Evolutionary conservation across 108 stramenopile species (phyloP).

Genomic region (Hondaea fermentalgiana): DNA sequence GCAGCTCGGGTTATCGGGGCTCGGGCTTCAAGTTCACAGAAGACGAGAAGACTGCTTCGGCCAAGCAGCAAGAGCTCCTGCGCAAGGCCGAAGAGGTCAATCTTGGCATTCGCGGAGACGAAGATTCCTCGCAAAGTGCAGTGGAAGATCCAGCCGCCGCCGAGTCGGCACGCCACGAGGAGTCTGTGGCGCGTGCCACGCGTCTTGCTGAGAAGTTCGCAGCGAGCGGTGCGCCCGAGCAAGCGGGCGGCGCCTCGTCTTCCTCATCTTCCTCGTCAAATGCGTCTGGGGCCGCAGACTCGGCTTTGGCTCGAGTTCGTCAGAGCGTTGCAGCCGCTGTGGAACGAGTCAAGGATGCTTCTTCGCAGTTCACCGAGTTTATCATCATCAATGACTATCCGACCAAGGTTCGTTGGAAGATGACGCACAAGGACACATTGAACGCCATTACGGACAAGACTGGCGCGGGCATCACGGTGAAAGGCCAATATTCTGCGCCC

Average conservation of each 20-base stretch:
- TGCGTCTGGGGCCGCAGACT: background rate
- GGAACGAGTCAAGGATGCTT: background rate
- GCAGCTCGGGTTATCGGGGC: conserved; percentile 87
- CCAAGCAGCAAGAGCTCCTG: conserved; percentile 59
- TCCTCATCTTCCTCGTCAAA: background rate
- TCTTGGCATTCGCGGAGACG: conserved; percentile 79
- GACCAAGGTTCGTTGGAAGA: conserved; percentile 72
- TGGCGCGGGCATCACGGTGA: conserved; percentile 75
- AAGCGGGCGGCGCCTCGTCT: too few relatives aligned
- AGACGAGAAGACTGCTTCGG: conserved; percentile 82
- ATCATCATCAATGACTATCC: conserved; percentile 88
- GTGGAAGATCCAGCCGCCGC: background rate
- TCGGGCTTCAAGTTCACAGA: conserved; percentile 90
- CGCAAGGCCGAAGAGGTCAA: conserved; percentile 63
- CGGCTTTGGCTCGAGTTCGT: background rate
- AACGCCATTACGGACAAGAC: conserved; percentile 77
- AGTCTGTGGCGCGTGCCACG: background rate
- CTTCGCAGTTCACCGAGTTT: background rate
- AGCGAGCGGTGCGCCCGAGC: background rate
- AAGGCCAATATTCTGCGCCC: conserved; percentile 66
- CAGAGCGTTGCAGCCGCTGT: background rate
- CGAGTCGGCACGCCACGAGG: background rate
- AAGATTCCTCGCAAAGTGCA: conserved; percentile 33
- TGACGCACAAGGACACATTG: conserved; percentile 75
- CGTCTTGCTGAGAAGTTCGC: background rate